Conservation (phyloP, 306 rosid genomes). For the Quercus dentata region DNA sequence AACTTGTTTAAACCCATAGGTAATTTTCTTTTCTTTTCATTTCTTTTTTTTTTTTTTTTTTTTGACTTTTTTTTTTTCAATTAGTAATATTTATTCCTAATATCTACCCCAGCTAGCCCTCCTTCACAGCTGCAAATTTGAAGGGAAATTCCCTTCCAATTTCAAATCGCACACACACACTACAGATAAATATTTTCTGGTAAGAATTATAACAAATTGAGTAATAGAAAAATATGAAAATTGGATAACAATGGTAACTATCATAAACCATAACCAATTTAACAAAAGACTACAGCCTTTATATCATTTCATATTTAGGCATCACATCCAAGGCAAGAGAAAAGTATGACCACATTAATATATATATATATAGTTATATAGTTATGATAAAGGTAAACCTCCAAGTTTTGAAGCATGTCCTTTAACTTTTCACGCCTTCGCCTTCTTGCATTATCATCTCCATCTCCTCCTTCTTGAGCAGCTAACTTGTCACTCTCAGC, state of each 20-base stretch:
- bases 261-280: conserved; percentile 4
- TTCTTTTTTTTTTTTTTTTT: background rate
- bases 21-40: background rate
- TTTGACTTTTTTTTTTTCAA: background rate
- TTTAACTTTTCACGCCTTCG: conserved; percentile 79
- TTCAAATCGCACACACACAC: background rate
- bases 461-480: conserved; percentile 84
- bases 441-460: conserved; percentile 81
- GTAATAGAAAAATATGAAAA: background rate
- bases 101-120: background rate
- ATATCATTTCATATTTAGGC: background rate
- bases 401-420: conserved; percentile 89
- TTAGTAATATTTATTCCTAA: background rate
- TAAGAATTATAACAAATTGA: conserved; percentile 5
- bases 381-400: conserved; percentile 42
- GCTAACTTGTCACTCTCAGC: conserved; percentile 90
- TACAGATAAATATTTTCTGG: background rate
- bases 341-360: background rate
- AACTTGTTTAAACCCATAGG: background rate
- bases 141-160: background rate
- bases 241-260: conserved; percentile 15
- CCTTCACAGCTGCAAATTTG: background rate
- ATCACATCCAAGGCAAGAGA: conserved; percentile 8
- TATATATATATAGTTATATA: background rate
- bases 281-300: background rate